A percentile compares a stretch with the other conserved stretches of the same genome.
Conservation (phyloP, 163 green algal genomes). For the Scenedesmus sp. region DNA sequence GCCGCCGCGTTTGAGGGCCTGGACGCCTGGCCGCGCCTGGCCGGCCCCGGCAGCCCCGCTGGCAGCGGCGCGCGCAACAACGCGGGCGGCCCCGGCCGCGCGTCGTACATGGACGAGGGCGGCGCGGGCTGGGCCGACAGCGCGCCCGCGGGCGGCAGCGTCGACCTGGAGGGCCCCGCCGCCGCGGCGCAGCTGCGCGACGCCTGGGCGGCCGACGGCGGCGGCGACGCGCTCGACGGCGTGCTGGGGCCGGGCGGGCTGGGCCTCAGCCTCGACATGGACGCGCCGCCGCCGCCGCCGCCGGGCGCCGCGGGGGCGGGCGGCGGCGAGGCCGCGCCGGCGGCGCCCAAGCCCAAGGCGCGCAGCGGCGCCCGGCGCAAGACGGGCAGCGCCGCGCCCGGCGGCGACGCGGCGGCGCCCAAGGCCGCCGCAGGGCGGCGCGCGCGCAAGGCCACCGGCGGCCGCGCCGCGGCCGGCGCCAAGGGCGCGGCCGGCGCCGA, state of each 20-base stretch:
- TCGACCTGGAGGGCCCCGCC: neutral
- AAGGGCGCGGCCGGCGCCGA: neutral
- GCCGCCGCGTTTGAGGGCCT: too few relatives aligned
- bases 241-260: neutral
- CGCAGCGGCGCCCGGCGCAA: neutral
- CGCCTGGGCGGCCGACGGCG: neutral
- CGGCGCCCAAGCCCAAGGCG: neutral
- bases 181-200: constrained; percentile 3
- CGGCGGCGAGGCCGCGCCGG: neutral
- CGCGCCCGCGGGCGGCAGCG: neutral
- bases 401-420: neutral
- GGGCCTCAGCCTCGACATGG: constrained; percentile 1
- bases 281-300: neutral
- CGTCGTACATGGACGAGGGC: constrained; percentile 27
- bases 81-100: neutral
- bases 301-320: neutral
- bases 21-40: too few relatives aligned
- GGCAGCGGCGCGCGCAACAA: too few relatives aligned
- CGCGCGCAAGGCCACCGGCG: neutral
- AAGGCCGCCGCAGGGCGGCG: neutral
- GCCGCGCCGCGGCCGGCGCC: neutral
- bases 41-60: too few relatives aligned
- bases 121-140: neutral
- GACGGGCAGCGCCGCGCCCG: neutral
- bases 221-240: neutral